Evolutionary conservation across 176 grass and related monocot genomes (phyloP).

Genomic region (Ensete ventricosum): DNA sequence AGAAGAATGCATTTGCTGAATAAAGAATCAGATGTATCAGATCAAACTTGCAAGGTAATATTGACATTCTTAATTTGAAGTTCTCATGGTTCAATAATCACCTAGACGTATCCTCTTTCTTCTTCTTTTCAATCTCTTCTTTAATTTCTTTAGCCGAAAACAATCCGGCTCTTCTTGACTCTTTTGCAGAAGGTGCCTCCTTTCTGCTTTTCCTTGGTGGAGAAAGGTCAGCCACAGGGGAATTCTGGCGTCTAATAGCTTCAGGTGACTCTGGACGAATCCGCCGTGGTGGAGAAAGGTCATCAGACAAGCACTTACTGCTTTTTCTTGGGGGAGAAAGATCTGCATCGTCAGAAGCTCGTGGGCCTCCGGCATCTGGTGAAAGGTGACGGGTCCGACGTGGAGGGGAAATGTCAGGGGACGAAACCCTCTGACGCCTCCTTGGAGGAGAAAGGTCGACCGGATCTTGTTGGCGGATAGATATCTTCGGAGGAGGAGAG

Average conservation of each 20-base stretch:
- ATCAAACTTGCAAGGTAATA: constrained; percentile 6
- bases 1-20: too few species aligned
- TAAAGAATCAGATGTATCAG: constrained; percentile 15
- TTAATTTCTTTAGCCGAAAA: constrained; percentile 60
- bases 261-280: background rate
- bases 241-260: background rate
- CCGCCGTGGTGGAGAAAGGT: constrained; percentile 30
- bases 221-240: constrained; percentile 32
- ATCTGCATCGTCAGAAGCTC: background rate
- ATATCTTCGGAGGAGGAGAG: constrained; percentile 28
- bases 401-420: background rate
- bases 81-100: constrained; percentile 23
- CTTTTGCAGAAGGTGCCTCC: constrained; percentile 4
- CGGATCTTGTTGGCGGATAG: constrained; percentile 8
- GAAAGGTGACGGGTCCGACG: background rate
- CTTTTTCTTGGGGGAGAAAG: constrained; percentile 50
- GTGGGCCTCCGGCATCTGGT: background rate
- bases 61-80: background rate
- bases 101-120: constrained; percentile 55
- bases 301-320: constrained; percentile 26
- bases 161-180: constrained; percentile 40
- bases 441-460: constrained; percentile 37
- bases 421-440: constrained; percentile 8
- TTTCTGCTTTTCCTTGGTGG: constrained; percentile 51
- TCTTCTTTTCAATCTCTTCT: constrained; percentile 60